Evolutionary conservation across 1,284 basidiomycete species (phyloP).

Genomic region (Apiotrichum laibachii): DNA sequence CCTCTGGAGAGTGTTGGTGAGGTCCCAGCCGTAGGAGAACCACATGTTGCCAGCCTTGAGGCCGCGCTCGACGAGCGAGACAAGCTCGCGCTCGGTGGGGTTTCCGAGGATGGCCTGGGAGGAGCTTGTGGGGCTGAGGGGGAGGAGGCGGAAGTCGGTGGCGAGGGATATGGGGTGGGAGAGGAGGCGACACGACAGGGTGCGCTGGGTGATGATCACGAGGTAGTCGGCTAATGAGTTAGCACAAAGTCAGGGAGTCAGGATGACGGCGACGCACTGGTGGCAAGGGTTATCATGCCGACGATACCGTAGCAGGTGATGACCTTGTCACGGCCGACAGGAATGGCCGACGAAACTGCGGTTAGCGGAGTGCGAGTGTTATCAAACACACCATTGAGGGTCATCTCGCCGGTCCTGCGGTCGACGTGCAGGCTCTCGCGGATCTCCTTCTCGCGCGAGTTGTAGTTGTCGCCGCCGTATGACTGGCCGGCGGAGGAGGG

Average conservation of each 20-base stretch:
- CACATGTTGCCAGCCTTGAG: conserved; percentile 75
- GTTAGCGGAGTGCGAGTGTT: no score
- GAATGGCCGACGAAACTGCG: conserved; percentile 42
- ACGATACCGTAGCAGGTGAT: conserved; percentile 72
- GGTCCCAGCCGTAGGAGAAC: conserved; percentile 88
- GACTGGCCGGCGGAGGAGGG: conserved; percentile 28
- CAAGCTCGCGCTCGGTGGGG: conserved; percentile 81
- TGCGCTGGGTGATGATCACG: conserved; percentile 81
- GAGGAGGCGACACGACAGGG: conserved; percentile 73
- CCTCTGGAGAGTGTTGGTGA: conserved; percentile 82
- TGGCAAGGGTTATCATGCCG: conserved; percentile 78
- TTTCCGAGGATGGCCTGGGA: conserved; percentile 62
- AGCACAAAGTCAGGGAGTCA: background rate
- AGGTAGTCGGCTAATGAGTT: conserved; percentile 78
- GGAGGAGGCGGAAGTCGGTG: conserved; percentile 87
- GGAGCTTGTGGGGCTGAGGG: conserved; percentile 66
- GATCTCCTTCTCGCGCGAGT: conserved; percentile 40
- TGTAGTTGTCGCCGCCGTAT: conserved; percentile 20
- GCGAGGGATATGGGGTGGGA: conserved; percentile 84
- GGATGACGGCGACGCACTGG: conserved; percentile 60
- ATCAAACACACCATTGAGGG: conserved; percentile 46
- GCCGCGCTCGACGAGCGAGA: conserved; percentile 82
- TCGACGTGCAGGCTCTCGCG: conserved; percentile 52
- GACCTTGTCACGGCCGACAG: conserved; percentile 52
- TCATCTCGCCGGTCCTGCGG: conserved; percentile 47